Conservation (phyloP, 495 filamentous ascomycete genomes). For the Coniosporium apollinis region DNA sequence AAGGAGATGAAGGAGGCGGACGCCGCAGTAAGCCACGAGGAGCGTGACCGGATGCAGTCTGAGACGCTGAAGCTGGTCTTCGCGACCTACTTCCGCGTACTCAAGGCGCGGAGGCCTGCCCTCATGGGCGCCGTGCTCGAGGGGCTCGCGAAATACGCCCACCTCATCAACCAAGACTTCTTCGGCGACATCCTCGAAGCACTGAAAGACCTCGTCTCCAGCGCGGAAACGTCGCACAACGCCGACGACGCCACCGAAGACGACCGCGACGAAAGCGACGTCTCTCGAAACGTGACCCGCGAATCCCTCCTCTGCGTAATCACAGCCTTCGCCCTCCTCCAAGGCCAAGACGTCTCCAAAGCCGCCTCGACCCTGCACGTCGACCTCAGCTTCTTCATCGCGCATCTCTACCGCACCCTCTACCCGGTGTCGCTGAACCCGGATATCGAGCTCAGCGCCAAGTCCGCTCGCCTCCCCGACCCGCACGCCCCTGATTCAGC, state of each 20-base stretch:
- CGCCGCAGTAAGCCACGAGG: constrained; percentile 76
- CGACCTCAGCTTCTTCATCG: constrained; percentile 87
- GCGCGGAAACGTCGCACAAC: constrained; percentile 36
- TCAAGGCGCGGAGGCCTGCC: constrained; percentile 59
- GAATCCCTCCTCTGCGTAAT: constrained; percentile 87
- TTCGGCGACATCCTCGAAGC: constrained; percentile 93
- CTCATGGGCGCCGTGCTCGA: constrained; percentile 92
- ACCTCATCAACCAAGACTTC: constrained; percentile 95
- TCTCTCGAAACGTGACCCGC: constrained; percentile 50
- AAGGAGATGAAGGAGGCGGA: constrained; percentile 92
- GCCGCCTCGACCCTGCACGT: constrained; percentile 56
- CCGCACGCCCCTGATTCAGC: constrained; percentile 33
- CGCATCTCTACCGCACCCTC: constrained; percentile 75
- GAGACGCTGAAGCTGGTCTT: constrained; percentile 95
- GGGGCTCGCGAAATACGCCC: constrained; percentile 79
- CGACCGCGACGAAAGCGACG: constrained; percentile 29
- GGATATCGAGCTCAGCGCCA: constrained; percentile 70
- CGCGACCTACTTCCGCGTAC: constrained; percentile 79
- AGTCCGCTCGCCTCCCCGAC: constrained; percentile 64
- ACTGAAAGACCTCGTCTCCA: constrained; percentile 71
- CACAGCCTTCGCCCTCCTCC: constrained; percentile 84
- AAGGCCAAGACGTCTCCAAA: constrained; percentile 62
- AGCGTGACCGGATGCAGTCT: constrained; percentile 78
- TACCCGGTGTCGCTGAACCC: constrained; percentile 60
- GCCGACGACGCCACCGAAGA: constrained; percentile 26